phyloP scores from a whole-genome alignment of 139 green algal species.

The Chlorella sorokiniana region DNA sequence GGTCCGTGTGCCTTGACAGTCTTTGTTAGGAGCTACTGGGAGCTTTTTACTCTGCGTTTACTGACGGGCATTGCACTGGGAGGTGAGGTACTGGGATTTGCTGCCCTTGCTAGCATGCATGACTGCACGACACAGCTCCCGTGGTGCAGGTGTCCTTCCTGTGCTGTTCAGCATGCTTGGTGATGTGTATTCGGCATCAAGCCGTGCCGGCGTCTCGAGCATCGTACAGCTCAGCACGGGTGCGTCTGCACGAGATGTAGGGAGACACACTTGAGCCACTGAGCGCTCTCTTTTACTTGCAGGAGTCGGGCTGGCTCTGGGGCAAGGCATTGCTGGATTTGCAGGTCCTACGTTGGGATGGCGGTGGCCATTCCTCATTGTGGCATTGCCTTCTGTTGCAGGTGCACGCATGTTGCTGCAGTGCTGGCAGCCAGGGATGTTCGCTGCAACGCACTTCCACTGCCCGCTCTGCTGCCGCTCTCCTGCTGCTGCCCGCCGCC shows the following conservation, averaged over 20 bases:
- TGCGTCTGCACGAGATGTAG: not conserved
- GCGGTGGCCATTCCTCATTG: constrained; percentile 84
- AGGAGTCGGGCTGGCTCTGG: constrained; percentile 67
- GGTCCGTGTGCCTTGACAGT: constrained; percentile 75
- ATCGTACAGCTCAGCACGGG: constrained; percentile 17
- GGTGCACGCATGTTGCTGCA: no score
- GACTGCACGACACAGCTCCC: not conserved
- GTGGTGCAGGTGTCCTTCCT: constrained; percentile 60
- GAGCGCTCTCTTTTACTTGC: constrained; percentile 60
- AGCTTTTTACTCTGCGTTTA: constrained; percentile 81
- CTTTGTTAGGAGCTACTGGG: constrained; percentile 77
- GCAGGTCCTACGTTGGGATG: constrained; percentile 72
- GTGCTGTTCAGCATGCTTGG: constrained; percentile 81
- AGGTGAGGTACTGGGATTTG: constrained; percentile 33
- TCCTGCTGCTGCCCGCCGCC: not conserved
- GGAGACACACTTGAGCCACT: not conserved
- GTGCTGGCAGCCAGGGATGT: no score
- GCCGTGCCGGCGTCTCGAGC: constrained; percentile 43
- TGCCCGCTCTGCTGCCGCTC: no score
- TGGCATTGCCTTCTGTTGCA: constrained; percentile 68
- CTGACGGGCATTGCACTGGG: constrained; percentile 86
- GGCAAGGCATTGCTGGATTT: constrained; percentile 72
- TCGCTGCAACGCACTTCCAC: no score
- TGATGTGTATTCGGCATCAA: constrained; percentile 68
- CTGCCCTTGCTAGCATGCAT: not conserved